Conservation (phyloP, 1,284 basidiomycete genomes). For the Cryptococcus jaspeensis region DNA sequence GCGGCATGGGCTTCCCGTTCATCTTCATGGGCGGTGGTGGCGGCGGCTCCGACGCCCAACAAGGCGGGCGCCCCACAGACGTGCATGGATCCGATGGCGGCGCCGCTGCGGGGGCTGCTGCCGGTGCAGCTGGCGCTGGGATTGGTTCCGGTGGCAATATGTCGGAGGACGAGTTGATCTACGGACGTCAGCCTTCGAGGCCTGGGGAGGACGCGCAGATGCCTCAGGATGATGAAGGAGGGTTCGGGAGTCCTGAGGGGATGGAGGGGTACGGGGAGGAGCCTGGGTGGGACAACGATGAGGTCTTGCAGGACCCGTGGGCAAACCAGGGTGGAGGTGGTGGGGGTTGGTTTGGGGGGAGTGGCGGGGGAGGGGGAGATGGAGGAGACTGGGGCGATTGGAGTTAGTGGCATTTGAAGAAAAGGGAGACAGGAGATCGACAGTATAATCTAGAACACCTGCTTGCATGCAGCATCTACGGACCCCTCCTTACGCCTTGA, state of each 20-base stretch:
- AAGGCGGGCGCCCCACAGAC: conserved; percentile 8
- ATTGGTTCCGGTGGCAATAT: conserved; percentile 17
- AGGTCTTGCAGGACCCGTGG: conserved; percentile 43
- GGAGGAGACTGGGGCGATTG: conserved; percentile 32
- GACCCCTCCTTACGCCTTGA: conserved; percentile 25
- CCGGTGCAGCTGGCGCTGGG: conserved; percentile 26
- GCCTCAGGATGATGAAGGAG: conserved; percentile 16
- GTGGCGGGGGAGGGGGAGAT: conserved; percentile 26
- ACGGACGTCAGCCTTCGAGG: conserved; percentile 30
- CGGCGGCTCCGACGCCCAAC: conserved; percentile 25
- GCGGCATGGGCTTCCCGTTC: conserved; percentile 51
- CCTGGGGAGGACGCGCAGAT: conserved; percentile 1
- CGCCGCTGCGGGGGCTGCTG: conserved; percentile 22
- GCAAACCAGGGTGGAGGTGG: conserved; percentile 12
- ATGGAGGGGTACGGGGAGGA: conserved; percentile 25
- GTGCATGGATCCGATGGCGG: conserved; percentile 3
- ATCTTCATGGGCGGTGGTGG: conserved; percentile 49
- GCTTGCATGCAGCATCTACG: conserved; percentile 1
- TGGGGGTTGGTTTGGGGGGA: conserved; percentile 27
- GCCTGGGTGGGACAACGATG: conserved; percentile 23
- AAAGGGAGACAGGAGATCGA: not conserved
- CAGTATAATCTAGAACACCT: conserved; percentile 3
- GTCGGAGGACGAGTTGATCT: conserved; percentile 44
- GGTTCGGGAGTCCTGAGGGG: conserved; percentile 7
- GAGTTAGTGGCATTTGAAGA: not conserved